Percentiles rank a stretch among this genome's conserved stretches.
These are phyloP conservation scores for Lyophyllum decastes DNA, from an alignment of 768 basidiomycete genomes.

Conservation along the genomic window DNA sequence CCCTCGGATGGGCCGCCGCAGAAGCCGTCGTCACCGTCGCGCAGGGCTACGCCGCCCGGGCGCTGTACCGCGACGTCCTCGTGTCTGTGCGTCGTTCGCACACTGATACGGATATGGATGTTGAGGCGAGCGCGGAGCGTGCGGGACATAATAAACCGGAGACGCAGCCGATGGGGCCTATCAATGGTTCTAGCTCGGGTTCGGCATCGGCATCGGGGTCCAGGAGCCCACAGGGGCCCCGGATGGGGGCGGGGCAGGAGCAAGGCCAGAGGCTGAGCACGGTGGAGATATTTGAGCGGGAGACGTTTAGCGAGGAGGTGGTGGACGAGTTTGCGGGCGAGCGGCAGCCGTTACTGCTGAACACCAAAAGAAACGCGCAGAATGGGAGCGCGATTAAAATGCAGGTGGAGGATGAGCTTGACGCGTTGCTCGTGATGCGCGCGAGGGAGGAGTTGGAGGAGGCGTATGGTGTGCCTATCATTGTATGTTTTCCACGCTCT, in stretches of 20 bases:
- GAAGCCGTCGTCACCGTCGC: conserved; percentile 65
- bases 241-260: conserved; percentile 1
- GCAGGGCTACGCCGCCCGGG: conserved; percentile 72
- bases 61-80: conserved; percentile 69
- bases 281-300: conserved; percentile 17
- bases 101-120: background rate
- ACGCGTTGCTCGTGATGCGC: conserved; percentile 62
- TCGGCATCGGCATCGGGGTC: background rate
- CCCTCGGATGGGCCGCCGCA: conserved; percentile 72
- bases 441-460: conserved; percentile 76
- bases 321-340: conserved; percentile 21
- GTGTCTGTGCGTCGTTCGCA: conserved; percentile 34
- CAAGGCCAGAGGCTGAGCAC: conserved; percentile 1
- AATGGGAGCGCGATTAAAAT: conserved; percentile 21
- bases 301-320: conserved; percentile 7
- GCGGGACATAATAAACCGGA: background rate
- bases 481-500: conserved; percentile 48
- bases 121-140: background rate
- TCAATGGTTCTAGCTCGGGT: background rate
- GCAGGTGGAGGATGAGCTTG: conserved; percentile 67
- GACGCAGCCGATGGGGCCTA: background rate
- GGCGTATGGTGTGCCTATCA: conserved; percentile 76
- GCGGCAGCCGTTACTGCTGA: conserved; percentile 35
- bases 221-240: background rate
- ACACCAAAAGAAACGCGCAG: background rate